Conservation (phyloP, 352 stramenopile genomes). For the Discostella stelligera region DNA sequence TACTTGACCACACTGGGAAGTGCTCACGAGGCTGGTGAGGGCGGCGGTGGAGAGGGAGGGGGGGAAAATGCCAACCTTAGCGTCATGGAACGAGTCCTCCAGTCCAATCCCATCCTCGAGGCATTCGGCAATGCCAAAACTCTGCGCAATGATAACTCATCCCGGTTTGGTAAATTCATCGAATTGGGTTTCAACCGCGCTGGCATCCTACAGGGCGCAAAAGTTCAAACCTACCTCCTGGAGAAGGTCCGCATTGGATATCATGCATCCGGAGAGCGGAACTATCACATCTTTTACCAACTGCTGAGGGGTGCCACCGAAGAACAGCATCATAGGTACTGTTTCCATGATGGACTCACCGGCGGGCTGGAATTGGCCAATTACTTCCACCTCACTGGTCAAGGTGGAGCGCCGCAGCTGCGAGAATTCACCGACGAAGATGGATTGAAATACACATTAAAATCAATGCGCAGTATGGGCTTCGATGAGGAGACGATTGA, state of each 20-base stretch:
- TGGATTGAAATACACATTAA: conserved; percentile 74
- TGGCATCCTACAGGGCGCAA: conserved; percentile 87
- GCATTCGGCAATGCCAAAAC: conserved; percentile 96
- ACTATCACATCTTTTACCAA: conserved; percentile 97
- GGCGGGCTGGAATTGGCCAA: conserved; percentile 75
- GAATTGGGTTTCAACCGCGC: conserved; percentile 90
- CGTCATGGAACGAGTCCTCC: conserved; percentile 85
- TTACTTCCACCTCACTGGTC: conserved; percentile 78
- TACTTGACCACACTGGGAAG: conserved; percentile 82
- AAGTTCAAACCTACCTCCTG: conserved; percentile 94
- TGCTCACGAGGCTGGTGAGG: background rate
- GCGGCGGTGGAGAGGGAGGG: conserved; percentile 18
- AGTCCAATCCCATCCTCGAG: conserved; percentile 93
- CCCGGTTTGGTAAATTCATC: conserved; percentile 96
- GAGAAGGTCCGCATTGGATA: conserved; percentile 94
- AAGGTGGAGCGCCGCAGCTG: conserved; percentile 74
- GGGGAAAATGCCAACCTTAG: conserved; percentile 55
- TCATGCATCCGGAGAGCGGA: conserved; percentile 90
- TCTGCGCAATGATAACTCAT: conserved; percentile 94
- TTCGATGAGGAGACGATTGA: conserved; percentile 88
- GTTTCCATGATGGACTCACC: conserved; percentile 72
- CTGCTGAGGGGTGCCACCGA: conserved; percentile 84
- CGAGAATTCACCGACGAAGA: conserved; percentile 79
- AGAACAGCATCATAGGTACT: conserved; percentile 78
- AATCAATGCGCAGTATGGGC: conserved; percentile 77